Evolutionary conservation across 2,329 filamentous ascomycete genomes (phyloP).

Genomic region (Beauveria scarabaeidicola): DNA sequence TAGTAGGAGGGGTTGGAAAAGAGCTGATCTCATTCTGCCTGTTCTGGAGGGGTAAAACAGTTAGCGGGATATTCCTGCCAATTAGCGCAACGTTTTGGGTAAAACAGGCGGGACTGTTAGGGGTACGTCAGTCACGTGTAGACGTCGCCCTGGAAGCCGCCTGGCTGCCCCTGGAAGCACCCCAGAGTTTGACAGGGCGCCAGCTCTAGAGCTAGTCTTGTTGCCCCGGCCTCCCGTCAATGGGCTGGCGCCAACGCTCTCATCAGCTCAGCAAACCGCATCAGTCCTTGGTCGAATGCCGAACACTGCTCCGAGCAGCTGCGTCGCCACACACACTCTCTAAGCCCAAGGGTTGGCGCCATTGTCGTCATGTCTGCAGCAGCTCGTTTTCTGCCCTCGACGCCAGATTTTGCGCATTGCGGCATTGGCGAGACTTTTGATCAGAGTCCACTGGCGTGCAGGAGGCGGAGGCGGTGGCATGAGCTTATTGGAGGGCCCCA

Average conservation of each 20-base stretch:
- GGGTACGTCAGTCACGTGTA: conserved; percentile 23
- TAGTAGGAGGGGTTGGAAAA: conserved; percentile 36
- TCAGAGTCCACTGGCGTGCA: conserved; percentile 8
- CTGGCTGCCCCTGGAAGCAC: background rate
- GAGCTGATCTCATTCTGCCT: conserved; percentile 36
- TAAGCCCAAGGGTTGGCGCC: background rate
- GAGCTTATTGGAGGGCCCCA: conserved; percentile 10
- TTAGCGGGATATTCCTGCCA: conserved; percentile 26
- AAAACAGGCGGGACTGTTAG: conserved; percentile 13
- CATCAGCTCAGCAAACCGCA: background rate
- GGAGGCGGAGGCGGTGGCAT: conserved; percentile 7
- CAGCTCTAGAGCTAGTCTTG: background rate
- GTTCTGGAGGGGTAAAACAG: conserved; percentile 32
- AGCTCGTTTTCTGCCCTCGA: background rate
- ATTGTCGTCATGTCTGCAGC: background rate
- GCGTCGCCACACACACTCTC: background rate
- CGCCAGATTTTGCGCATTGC: conserved; percentile 1
- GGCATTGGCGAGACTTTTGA: conserved; percentile 3
- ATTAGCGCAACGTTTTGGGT: background rate
- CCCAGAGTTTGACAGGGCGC: background rate
- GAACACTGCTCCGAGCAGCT: background rate
- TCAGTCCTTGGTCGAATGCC: background rate
- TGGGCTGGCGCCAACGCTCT: background rate
- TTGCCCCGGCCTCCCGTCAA: background rate
- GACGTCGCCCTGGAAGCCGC: background rate